phyloP scores from a whole-genome alignment of 1,139 yeast species.

The Taphrina communis region DNA sequence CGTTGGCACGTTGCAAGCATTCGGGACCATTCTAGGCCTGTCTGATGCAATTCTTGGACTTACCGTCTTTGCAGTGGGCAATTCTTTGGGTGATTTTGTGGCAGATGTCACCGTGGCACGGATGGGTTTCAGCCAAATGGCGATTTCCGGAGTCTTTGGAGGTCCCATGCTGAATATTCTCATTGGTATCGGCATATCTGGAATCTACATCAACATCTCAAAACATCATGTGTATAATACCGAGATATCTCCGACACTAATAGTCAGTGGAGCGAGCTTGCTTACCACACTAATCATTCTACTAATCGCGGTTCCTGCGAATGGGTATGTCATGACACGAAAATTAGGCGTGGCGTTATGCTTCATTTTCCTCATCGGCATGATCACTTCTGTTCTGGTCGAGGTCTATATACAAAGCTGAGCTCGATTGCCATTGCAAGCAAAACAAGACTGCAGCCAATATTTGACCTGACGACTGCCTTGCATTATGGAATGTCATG shows the following conservation, averaged over 20 bases:
- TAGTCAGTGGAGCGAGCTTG: conserved; percentile 61
- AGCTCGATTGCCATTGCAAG: not conserved
- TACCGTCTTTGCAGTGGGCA: conserved; percentile 90
- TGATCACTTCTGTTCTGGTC: conserved; percentile 44
- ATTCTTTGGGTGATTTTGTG: conserved; percentile 85
- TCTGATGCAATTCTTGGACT: conserved; percentile 82
- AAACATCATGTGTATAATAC: conserved; percentile 51
- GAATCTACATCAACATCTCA: conserved; percentile 53
- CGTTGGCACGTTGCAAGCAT: conserved; percentile 67
- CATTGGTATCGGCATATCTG: conserved; percentile 70
- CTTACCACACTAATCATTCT: conserved; percentile 62
- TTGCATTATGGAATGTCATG: not conserved
- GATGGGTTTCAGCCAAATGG: conserved; percentile 91
- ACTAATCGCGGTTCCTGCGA: conserved; percentile 63
- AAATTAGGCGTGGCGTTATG: conserved; percentile 63
- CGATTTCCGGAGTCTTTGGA: conserved; percentile 92
- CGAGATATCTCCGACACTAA: conserved; percentile 57
- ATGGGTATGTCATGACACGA: conserved; percentile 69
- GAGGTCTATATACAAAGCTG: conserved; percentile 22
- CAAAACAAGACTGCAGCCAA: not conserved
- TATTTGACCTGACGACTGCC: too few relatives aligned
- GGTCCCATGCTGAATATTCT: conserved; percentile 77
- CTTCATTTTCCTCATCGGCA: conserved; percentile 60
- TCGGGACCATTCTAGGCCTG: conserved; percentile 66
- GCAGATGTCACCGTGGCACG: conserved; percentile 82